Base-by-base conservation (phyloP, 2,329 filamentous ascomycete species). In the Penicillium freii region DNA sequence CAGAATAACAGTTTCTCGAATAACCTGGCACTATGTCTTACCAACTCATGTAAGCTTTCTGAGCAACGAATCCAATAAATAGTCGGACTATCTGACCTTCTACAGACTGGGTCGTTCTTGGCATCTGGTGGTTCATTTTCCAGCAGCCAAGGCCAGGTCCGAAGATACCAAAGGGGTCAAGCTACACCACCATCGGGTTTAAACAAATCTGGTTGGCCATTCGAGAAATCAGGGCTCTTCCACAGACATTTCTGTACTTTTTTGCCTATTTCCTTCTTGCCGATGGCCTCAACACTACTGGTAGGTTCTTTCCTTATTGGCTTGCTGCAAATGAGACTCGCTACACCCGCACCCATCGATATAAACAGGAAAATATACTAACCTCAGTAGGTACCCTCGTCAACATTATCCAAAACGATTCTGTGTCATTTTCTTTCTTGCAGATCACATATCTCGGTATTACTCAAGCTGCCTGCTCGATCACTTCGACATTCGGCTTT, bases 71-170 rank as follows among this genome's bases (percentile, higher is more conserved):
- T 31, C 5, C n/a, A 23, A 19, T 19, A 4, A 9, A 19, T 4
- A 19, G 10, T 29, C n/a, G 17, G 2, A 34, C 21, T 43, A 17
- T 45, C 57, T 60, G 21, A 61, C 25, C 8, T 6, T 57, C 40
- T 52, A n/a, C 50, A 76, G 75, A 77, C 48, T 77, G 75, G 76
- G 68, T 77, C 11, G 51, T 78, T 0, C 65, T 78, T 13, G 75
- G 75, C 4, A 65, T 77, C 11, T 77, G 74, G 71, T 77, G 76
- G 75, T 78, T 78, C 47, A 63, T 77, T 21, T 77, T 75, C 52
- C 74, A 77, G 57, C 73, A 78, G 57, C 72, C 70, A 45, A 66
- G 75, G 6, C 73, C 74, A 6, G 75, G 75, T 0, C 74, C 74
- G 5, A 69, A 67, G 25, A 65, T 78, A 23, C 76, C 75, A 5